Base-by-base conservation (phyloP, 768 basidiomycete species). In the Boletus reticuloceps region DNA sequence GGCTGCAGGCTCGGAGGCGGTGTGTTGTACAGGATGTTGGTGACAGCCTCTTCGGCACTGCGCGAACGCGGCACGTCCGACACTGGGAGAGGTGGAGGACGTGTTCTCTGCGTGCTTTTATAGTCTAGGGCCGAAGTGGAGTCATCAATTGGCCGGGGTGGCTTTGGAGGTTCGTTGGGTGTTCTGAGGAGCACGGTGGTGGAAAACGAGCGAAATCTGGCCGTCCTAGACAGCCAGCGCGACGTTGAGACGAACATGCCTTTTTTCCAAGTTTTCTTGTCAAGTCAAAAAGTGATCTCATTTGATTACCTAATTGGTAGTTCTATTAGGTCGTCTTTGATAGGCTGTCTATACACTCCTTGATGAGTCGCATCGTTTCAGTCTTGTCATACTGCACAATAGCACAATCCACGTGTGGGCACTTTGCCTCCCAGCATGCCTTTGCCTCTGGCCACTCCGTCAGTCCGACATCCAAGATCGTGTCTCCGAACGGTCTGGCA, bases 21-120 rank as follows among this genome's bases (percentile, higher is more conserved):
- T 4, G 94, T 95, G 67, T 98, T 97, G 76, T 98, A 98, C 14
- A 98, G 76, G 64, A 98, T 98, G 67, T 98, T 98, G 32, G 94
- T 95, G 34, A 98, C 96, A 31, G 96, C 94, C 73, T 98, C 94
- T 71, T 97, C 94, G 19, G 95, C 95, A 11, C 82, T 88, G 46
- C 93, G 83, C 13, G 83, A 78, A 49, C 91, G 82, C 4, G 92
- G 94, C n/a, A 90, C 71, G 65, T 95, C 91, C 69, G 86, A 91
- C 12, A 82, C 80, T 0, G 94, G 94, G 16, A 97, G 79, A 17
- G 92, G 91, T 3, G 94, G 93, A 7, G 93, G 92, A 25, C 86
- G 77, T 51, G 76, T 75, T 55, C 80, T 79, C 57, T 92, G 90
- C 9, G 80, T 69, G 34, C 77, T 79, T 74, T 95, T 95, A 78